A percentile compares a stretch with the other conserved stretches of the same genome.
These are phyloP conservation scores for Penicillium polonicum DNA, from an alignment of 2,329 filamentous ascomycete species.

Conservation along the genomic window DNA sequence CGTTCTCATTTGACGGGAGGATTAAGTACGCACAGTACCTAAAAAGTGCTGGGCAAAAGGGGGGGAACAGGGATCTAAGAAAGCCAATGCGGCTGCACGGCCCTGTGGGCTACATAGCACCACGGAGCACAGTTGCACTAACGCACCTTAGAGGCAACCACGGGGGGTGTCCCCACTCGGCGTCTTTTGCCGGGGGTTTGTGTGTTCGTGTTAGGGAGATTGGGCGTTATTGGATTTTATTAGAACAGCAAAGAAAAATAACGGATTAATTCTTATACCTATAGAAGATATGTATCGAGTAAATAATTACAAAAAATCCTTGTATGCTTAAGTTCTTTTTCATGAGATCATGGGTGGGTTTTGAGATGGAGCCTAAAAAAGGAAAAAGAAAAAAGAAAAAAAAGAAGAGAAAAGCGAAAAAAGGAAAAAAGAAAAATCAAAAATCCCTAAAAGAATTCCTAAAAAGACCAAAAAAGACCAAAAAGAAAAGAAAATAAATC, in stretches of 20 bases:
- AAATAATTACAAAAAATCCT: not conserved
- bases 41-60: constrained; percentile 11
- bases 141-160: constrained; percentile 22
- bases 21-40: not conserved
- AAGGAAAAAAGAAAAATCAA: not conserved
- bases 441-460: not conserved
- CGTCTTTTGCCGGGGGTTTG: constrained; percentile 19
- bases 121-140: constrained; percentile 29
- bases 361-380: not conserved
- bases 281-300: not conserved
- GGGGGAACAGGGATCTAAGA: constrained; percentile 16
- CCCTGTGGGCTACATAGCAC: constrained; percentile 15
- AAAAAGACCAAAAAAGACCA: not conserved
- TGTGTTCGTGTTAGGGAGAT: constrained; percentile 6
- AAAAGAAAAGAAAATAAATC: not conserved
- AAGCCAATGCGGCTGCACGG: constrained; percentile 18
- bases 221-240: not conserved
- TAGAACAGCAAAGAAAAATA: not conserved
- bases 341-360: constrained; percentile 2
- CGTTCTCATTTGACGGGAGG: not conserved
- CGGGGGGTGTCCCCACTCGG: constrained; percentile 25
- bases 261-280: not conserved
- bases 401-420: not conserved
- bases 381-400: not conserved
- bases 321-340: not conserved